phyloP scores from a whole-genome alignment of 257 asterid species.

The Fraxinus anomala region DNA sequence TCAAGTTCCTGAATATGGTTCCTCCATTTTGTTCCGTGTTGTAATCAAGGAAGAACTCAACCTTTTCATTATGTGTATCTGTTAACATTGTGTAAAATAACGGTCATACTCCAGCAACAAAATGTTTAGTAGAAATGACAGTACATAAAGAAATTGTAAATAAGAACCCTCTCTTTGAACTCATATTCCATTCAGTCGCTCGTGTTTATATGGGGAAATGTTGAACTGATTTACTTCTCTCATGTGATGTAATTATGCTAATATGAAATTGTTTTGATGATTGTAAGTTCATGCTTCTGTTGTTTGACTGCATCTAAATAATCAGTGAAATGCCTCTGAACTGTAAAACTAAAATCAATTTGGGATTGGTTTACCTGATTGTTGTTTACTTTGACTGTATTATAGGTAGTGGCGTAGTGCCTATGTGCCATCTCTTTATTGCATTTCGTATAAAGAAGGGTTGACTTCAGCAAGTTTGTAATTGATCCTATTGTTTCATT shows the following conservation, averaged over 20 bases:
- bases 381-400: no score
- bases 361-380: no score
- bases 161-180: neutral
- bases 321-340: no score
- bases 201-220: neutral
- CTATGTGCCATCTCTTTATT: no score
- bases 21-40: neutral
- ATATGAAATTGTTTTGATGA: neutral
- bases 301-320: no score
- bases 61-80: neutral
- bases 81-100: neutral
- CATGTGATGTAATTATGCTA: neutral
- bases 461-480: no score
- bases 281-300: no score
- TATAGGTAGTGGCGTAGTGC: no score
- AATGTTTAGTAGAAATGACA: neutral
- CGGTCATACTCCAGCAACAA: neutral
- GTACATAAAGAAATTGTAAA: neutral
- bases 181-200: neutral
- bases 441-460: no score
- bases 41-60: neutral
- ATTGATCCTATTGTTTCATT: no score
- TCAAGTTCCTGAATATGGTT: neutral
- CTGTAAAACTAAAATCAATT: no score
- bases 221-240: neutral